Evolutionary conservation across 805 yeast genomes (phyloP), one percentile per base, ranked within the genome.

Genomic region (Ogataea ganodermae): DNA sequence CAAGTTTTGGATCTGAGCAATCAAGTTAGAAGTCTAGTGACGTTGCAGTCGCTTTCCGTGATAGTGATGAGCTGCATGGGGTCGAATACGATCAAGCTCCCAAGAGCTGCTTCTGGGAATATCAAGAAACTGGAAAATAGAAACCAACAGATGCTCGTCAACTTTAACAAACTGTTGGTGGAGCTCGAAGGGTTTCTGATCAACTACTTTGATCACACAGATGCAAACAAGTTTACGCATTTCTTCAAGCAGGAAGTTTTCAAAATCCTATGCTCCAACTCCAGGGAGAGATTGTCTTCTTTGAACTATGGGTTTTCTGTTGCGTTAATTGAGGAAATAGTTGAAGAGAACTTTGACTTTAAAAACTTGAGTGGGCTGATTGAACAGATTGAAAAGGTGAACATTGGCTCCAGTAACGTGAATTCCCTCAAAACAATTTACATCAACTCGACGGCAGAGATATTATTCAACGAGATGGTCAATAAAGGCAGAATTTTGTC

Each of bases 351-450:
- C 27, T 32, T 58, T 13, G 58, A 58, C 46, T 33, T 38, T 17
- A 49, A 51, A 18, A 51, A 41, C 22, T 35, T 56, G 0, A 10
- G 41, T 31, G 55, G 57, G 5, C 45, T 59, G 21, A 48, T 59
- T 12, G 53, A 52, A 6, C 61, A 58, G 36, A 36, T 44, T 10
- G 53, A 53, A 16, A 57, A 52, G 33, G 53, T 48, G 18, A 57
- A 40, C 24, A 55, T 55, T 26, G 57, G 59, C 3, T 43, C 50
- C 35, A 26, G 42, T 10, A 42, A 45, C 7, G 55, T 51, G 6
- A 52, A 23, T 28, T 50, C 60, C 1, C 38, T 58, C 20, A 51
- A 46, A 26, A 53, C 58, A 3, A 51, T 58, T 4, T 58, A 53
- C 38, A 36, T 35, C 16, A 51, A 49, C 31, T 51, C 60, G 16